phyloP scores from a whole-genome alignment of 495 filamentous ascomycete species.

The Durotheca rogersii region DNA sequence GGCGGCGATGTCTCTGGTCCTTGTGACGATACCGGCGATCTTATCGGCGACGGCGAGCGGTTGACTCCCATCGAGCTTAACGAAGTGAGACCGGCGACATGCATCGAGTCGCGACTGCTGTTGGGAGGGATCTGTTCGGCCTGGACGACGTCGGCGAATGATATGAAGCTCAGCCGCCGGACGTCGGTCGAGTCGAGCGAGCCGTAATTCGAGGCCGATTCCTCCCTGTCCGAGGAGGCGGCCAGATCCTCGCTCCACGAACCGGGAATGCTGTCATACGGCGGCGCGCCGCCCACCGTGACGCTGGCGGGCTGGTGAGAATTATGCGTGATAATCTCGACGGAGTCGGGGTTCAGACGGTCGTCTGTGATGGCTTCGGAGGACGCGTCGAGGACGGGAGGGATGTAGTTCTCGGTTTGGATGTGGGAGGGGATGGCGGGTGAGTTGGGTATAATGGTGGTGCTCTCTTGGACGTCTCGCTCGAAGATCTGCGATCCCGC shows the following conservation, averaged over 20 bases:
- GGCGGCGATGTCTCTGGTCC: constrained; percentile 64
- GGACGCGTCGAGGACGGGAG: constrained; percentile 83
- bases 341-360: constrained; percentile 71
- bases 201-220: constrained; percentile 66
- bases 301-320: constrained; percentile 75
- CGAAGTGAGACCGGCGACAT: constrained; percentile 57
- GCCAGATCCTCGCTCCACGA: constrained; percentile 58
- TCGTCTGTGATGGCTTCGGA: constrained; percentile 85
- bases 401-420: constrained; percentile 88
- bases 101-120: constrained; percentile 60
- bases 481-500: constrained; percentile 88
- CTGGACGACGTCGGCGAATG: constrained; percentile 93
- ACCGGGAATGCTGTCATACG: constrained; percentile 35
- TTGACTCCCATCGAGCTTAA: constrained; percentile 53
- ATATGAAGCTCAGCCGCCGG: constrained; percentile 86
- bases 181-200: constrained; percentile 72
- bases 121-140: constrained; percentile 66
- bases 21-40: constrained; percentile 67
- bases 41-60: constrained; percentile 71
- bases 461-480: constrained; percentile 83
- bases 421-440: constrained; percentile 85
- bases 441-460: constrained; percentile 60
- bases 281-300: constrained; percentile 55
- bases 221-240: constrained; percentile 48
- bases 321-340: constrained; percentile 84